A percentile compares a stretch with the other conserved stretches of the same genome.
phyloP scores from a whole-genome alignment of 2,329 filamentous ascomycete species.

The Aspergillus thermomutatus region DNA sequence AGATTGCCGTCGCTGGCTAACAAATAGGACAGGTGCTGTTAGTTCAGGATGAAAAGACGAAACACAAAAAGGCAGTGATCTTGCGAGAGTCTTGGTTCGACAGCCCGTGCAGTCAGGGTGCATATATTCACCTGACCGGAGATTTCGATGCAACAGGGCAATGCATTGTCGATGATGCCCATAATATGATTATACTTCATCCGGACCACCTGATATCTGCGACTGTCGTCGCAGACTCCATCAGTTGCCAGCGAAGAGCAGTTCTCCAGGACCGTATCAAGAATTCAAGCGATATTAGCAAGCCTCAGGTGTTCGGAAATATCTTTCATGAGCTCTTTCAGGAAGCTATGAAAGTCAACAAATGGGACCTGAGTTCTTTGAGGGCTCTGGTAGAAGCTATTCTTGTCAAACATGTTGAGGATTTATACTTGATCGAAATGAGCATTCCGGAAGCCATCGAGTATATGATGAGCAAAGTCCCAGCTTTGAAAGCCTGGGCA shows the following conservation, averaged over 20 bases:
- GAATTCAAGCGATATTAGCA: slow-evolving; percentile 74
- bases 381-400: slow-evolving; percentile 63
- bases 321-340: slow-evolving; percentile 96
- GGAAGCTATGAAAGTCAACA: slow-evolving; percentile 76
- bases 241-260: slow-evolving; percentile 83
- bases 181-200: slow-evolving; percentile 87
- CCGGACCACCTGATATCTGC: slow-evolving; percentile 94
- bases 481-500: slow-evolving; percentile 79
- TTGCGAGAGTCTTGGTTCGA: slow-evolving; percentile 85
- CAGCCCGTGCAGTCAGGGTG: slow-evolving; percentile 68
- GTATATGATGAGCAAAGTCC: slow-evolving; percentile 78
- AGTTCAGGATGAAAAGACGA: slow-evolving; percentile 74
- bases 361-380: slow-evolving; percentile 72
- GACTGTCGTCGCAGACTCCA: slow-evolving; percentile 94
- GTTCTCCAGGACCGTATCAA: slow-evolving; percentile 95
- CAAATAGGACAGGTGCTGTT: slow-evolving; percentile 61
- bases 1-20: slow-evolving; percentile 17
- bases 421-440: slow-evolving; percentile 82
- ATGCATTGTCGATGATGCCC: slow-evolving; percentile 77
- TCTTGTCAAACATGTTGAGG: slow-evolving; percentile 77
- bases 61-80: slow-evolving; percentile 63
- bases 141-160: slow-evolving; percentile 66
- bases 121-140: slow-evolving; percentile 84
- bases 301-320: slow-evolving; percentile 84
- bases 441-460: slow-evolving; percentile 69